phyloP scores from a whole-genome alignment of 495 filamentous ascomycete species.

The Penicillium psychrofluorescens region DNA sequence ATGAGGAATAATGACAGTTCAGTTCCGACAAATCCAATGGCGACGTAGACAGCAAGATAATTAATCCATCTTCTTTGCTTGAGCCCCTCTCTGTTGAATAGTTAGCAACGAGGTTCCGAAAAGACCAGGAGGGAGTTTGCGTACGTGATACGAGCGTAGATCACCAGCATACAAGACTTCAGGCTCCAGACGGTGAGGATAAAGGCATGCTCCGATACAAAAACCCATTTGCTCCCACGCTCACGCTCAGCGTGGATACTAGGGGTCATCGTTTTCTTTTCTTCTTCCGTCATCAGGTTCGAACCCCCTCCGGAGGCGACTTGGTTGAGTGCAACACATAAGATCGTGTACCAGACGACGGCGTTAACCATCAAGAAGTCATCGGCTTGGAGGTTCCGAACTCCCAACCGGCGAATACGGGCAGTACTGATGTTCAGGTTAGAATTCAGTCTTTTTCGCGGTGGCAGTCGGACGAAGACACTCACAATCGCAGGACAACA shows the following conservation, averaged over 20 bases:
- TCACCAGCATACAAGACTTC: constrained; percentile 50
- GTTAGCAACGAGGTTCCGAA: constrained; percentile 1
- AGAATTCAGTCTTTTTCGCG: neutral
- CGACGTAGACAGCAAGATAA: constrained; percentile 47
- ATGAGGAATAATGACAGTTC: constrained; percentile 58
- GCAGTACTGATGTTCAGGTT: constrained; percentile 26
- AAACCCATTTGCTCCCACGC: constrained; percentile 49
- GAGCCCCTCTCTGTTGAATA: constrained; percentile 25
- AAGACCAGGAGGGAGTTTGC: constrained; percentile 3
- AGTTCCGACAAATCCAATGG: constrained; percentile 48
- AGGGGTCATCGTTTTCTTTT: constrained; percentile 29
- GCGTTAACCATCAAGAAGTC: constrained; percentile 47
- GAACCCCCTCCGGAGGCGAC: constrained; percentile 47
- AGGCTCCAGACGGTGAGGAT: constrained; percentile 41
- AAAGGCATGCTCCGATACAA: constrained; percentile 48
- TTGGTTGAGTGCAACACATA: constrained; percentile 45
- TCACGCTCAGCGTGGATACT: constrained; percentile 33
- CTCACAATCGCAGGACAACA: constrained; percentile 38
- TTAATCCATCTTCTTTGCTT: constrained; percentile 34
- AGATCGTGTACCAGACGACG: constrained; percentile 44
- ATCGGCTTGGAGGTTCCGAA: constrained; percentile 38
- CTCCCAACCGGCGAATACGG: constrained; percentile 39
- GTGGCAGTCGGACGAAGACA: constrained; percentile 1
- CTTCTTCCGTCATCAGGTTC: constrained; percentile 42
- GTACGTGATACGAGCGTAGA: constrained; percentile 46